Percentiles rank a stretch among this genome's conserved stretches.
phyloP scores from a whole-genome alignment of 768 basidiomycete species.

The Suillus subluteus region DNA sequence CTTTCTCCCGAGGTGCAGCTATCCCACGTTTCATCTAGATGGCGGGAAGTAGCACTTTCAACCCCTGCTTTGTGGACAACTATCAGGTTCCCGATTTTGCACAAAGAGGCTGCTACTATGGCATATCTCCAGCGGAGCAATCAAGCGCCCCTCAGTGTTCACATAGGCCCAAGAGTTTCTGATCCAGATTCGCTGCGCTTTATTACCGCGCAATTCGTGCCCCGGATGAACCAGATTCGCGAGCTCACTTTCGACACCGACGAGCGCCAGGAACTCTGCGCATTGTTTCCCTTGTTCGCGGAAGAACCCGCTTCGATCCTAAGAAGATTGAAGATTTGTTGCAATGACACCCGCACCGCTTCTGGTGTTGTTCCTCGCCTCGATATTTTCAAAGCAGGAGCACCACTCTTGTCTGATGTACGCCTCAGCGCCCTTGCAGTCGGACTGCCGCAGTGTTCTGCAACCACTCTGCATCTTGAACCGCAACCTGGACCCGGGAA shows the following conservation, averaged over 20 bases:
- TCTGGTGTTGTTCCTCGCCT: conserved; percentile 33
- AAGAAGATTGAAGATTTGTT: conserved; percentile 33
- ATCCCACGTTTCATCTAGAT: conserved; percentile 38
- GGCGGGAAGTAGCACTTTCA: conserved; percentile 39
- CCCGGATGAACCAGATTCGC: conserved; percentile 35
- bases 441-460: conserved; percentile 30
- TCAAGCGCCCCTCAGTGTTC: conserved; percentile 35
- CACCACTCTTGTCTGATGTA: conserved; percentile 33
- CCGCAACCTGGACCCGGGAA: conserved; percentile 33
- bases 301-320: conserved; percentile 30
- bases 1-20: conserved; percentile 38
- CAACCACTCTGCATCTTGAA: conserved; percentile 40
- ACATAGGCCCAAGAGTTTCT: conserved; percentile 33
- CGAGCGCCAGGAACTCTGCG: conserved; percentile 33
- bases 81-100: conserved; percentile 36
- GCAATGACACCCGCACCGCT: conserved; percentile 25
- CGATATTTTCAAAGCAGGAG: conserved; percentile 36
- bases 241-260: conserved; percentile 35
- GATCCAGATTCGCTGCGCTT: conserved; percentile 29
- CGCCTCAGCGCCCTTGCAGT: conserved; percentile 38
- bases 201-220: conserved; percentile 30
- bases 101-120: conserved; percentile 29
- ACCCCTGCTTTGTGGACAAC: conserved; percentile 40
- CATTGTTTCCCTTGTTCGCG: conserved; percentile 26
- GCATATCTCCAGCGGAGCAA: conserved; percentile 36